Base-by-base conservation (phyloP, 1,139 yeast species). In the Taphrina flavorubra region DNA sequence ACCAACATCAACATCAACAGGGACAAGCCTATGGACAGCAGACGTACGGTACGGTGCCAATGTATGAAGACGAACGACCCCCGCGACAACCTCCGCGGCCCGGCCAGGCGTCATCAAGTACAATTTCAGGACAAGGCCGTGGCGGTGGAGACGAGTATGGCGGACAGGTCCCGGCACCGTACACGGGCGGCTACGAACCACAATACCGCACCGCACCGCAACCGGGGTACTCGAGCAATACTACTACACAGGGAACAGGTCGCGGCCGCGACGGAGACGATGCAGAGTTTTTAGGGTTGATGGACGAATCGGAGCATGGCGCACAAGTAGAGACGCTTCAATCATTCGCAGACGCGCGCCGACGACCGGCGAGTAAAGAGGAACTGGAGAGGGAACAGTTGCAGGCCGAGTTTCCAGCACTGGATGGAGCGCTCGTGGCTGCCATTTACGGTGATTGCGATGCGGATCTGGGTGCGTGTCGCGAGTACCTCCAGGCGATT, bases 351-450 rank as follows among this genome's bases (percentile, higher is more conserved):
- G 44, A 63, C 42, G 51, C 49, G 37, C 58, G 58, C 11, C 31
- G 31, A 25, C 31, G 31, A 25, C 46, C 51, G 11, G 46, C 36
- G 51, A 51, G 61, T 20, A 34, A 53, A 14, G 61, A 63, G 18
- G 67, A 63, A 36, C 44, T 36, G 11, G 67, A 53, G 20, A 53
- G 59, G 42, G 61, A 20, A 20, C 16, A 20, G 13, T 39, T 63
- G 16, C 55, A 55, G 39, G n/a, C 31, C 20, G 58, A 53, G 37
- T 63, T 63, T 37, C 44, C 46, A 14, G 2, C 16, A 10, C 37
- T 63, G 25, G 67, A 63, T 16, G 67, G 67, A 14, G 42, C 61
- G 11, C 55, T 63, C 47, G 56, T 63, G 31, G 67, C 67, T n/a
- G 67, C 67, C 37, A 46, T 63, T 18, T 63, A 63, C 25, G 46